These are phyloP conservation scores for Solanum paucissectum DNA, from an alignment of 257 asterid genomes.

Conservation along the genomic window DNA sequence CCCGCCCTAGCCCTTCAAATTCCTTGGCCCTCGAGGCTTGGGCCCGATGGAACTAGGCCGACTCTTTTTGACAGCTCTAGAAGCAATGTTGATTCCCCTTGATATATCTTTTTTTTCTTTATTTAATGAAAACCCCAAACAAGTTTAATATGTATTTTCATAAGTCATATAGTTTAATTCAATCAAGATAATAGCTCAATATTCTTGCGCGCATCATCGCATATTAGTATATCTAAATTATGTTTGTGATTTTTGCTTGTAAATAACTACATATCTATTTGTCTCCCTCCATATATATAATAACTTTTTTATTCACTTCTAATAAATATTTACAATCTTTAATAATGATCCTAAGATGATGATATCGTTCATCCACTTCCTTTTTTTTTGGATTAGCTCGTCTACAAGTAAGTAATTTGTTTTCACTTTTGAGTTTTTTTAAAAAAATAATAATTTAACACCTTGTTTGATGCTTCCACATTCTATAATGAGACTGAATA, in stretches of 20 bases:
- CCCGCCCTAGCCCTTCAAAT: no score
- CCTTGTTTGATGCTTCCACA: background rate
- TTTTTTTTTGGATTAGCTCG: background rate
- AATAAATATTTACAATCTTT: background rate
- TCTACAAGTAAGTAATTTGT: background rate
- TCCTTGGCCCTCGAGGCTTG: no score
- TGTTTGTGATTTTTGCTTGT: background rate
- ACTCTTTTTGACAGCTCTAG: no score
- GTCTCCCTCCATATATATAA: background rate
- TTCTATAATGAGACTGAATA: background rate
- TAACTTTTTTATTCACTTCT: background rate
- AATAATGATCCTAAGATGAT: background rate
- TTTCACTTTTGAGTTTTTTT: background rate
- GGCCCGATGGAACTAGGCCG: no score
- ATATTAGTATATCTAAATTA: background rate
- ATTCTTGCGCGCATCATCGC: background rate
- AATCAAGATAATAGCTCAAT: no score
- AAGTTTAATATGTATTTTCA: no score
- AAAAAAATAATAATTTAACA: fast-evolving
- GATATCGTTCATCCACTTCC: background rate
- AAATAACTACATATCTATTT: background rate
- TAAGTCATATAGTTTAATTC: no score
- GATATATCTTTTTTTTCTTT: no score
- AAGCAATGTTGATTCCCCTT: no score
- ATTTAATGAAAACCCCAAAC: no score